Percentiles rank a stretch among this genome's conserved stretches.
Conservation (phyloP, 148 eudicot species). For the Rhododendron henanense region DNA sequence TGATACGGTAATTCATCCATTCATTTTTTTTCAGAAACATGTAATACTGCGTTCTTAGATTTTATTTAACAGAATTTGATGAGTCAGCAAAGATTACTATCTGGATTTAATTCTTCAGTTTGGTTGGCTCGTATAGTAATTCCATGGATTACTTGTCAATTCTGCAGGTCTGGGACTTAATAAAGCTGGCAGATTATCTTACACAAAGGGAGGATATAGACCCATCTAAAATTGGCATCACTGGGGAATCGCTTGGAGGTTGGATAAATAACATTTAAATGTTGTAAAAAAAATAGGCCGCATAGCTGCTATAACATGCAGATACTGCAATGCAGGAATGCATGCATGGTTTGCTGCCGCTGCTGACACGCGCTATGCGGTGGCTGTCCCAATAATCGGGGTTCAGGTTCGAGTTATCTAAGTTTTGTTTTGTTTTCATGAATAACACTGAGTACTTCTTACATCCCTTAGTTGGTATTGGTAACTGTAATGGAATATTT, state of each 20-base stretch:
- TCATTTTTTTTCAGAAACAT: not conserved
- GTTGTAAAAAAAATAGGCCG: not conserved
- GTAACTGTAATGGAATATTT: not conserved
- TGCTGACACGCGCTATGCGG: constrained; percentile 79
- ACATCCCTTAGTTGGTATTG: not conserved
- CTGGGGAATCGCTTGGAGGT: constrained; percentile 99
- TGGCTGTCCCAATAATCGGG: constrained; percentile 83
- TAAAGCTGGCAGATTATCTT: constrained; percentile 88
- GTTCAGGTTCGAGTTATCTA: constrained; percentile 62
- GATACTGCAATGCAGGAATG: constrained; percentile 62
- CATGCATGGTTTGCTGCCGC: constrained; percentile 96
- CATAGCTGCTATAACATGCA: not conserved
- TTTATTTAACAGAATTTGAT: not conserved
- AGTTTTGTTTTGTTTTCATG: not conserved
- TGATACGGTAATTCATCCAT: constrained; percentile 55
- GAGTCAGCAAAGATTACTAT: no score
- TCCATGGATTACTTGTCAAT: not conserved
- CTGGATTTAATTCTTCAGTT: not conserved
- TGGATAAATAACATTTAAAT: constrained; percentile 13
- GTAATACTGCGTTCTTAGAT: not conserved
- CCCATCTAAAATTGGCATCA: constrained; percentile 73
- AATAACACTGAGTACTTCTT: not conserved
- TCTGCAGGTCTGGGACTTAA: constrained; percentile 87
- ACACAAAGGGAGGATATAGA: constrained; percentile 71
- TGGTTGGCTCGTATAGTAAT: not conserved